Conservation (phyloP, 306 rosid species). For the Quercus mongolica region DNA sequence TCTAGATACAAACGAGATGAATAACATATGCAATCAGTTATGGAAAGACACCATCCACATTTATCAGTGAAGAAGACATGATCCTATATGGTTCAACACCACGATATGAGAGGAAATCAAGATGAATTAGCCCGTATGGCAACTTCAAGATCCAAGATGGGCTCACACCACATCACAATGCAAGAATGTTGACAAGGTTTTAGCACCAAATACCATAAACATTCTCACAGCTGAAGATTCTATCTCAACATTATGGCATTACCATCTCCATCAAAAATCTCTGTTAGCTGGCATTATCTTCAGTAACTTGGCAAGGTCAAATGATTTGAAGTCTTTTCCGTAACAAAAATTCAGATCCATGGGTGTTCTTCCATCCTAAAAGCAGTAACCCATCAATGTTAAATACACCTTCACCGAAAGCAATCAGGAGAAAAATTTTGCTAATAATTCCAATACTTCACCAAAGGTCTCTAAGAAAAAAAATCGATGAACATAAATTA, state of each 20-base stretch:
- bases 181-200: constrained; percentile 3
- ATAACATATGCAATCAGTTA: too few relatives aligned
- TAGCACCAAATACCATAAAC: constrained; percentile 9
- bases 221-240: constrained; percentile 7
- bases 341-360: constrained; percentile 77
- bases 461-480: not conserved
- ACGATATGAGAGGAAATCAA: too few relatives aligned
- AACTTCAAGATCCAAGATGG: constrained; percentile 5
- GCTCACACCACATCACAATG: constrained; percentile 2
- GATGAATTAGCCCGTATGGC: not conserved
- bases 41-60: too few relatives aligned
- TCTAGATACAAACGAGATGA: too few relatives aligned
- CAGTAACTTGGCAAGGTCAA: constrained; percentile 70
- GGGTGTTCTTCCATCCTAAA: constrained; percentile 87
- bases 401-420: not conserved
- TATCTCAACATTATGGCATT: constrained; percentile 6
- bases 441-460: not conserved
- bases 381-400: constrained; percentile 14
- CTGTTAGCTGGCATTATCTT: constrained; percentile 48
- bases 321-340: constrained; percentile 88
- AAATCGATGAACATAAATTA: not conserved
- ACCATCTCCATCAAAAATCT: constrained; percentile 30
- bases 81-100: too few relatives aligned
- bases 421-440: not conserved
- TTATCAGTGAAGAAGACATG: too few relatives aligned